These are phyloP conservation scores for Gynochthodes officinalis DNA, from an alignment of 257 asterid species.

Conservation along the genomic window DNA sequence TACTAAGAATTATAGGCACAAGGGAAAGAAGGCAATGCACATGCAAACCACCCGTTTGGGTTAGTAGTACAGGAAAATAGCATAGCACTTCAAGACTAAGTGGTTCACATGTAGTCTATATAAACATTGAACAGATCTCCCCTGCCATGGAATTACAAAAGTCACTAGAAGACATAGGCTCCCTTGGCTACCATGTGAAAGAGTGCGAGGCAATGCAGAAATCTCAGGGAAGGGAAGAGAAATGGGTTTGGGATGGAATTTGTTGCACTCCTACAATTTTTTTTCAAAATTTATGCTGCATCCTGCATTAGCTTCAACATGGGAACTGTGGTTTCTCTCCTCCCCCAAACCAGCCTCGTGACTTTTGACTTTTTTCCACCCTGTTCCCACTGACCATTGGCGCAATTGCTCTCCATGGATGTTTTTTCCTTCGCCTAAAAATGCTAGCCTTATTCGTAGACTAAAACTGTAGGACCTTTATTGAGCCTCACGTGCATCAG, in stretches of 20 bases:
- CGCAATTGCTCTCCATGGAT: conserved; percentile 6
- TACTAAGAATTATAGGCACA: no score
- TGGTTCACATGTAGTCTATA: conserved; percentile 67
- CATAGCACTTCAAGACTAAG: conserved; percentile 29
- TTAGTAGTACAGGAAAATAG: conserved; percentile 19
- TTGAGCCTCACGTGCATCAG: conserved; percentile 56
- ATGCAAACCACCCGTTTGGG: conserved; percentile 61
- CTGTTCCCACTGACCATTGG: conserved; percentile 34
- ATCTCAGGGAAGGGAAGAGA: conserved; percentile 16
- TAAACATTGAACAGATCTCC: conserved; percentile 36
- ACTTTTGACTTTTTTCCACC: conserved; percentile 56
- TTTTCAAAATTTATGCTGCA: conserved; percentile 22
- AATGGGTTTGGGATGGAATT: neutral
- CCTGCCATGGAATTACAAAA: conserved; percentile 38
- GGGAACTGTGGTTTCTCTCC: conserved; percentile 30
- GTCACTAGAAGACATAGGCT: conserved; percentile 26
- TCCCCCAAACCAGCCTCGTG: conserved; percentile 46
- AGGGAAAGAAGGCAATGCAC: conserved; percentile 38
- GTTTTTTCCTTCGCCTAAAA: neutral
- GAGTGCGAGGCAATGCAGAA: conserved; percentile 11
- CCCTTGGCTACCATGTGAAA: conserved; percentile 36
- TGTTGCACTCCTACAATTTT: conserved; percentile 17
- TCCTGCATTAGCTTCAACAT: conserved; percentile 32
- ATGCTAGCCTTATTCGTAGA: neutral
- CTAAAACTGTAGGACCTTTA: conserved; percentile 30